A percentile compares a stretch with the other conserved stretches of the same genome.
These are phyloP conservation scores for Acorus calamus DNA, from an alignment of 106 monocot genomes.

Conservation along the genomic window DNA sequence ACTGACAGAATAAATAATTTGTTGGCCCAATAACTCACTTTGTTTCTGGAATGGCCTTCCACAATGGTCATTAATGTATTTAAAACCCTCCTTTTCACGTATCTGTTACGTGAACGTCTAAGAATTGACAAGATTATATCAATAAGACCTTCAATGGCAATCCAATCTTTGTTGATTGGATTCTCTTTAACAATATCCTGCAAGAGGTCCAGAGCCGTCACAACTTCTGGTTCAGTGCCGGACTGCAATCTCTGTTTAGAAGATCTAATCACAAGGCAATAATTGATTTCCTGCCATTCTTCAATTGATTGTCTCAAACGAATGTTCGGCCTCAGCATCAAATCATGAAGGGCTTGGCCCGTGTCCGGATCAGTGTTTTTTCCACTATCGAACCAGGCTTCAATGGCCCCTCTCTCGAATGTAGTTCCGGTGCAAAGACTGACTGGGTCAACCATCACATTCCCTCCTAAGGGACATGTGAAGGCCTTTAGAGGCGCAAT, in stretches of 20 bases:
- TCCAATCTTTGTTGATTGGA: slow-evolving; percentile 11
- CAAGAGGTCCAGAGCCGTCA: slow-evolving; percentile 1
- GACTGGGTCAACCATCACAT: slow-evolving; percentile 21
- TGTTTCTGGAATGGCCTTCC: slow-evolving; percentile 12
- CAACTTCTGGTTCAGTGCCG: not conserved
- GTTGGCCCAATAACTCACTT: slow-evolving; percentile 1
- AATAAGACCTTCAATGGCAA: slow-evolving; percentile 17
- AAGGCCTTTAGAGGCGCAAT: slow-evolving; percentile 7
- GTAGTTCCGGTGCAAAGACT: slow-evolving; percentile 18
- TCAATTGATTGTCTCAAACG: slow-evolving; percentile 14
- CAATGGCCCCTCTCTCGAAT: slow-evolving; percentile 15
- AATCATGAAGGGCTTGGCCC: slow-evolving; percentile 7
- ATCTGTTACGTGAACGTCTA: not conserved
- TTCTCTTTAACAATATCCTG: slow-evolving; percentile 13
- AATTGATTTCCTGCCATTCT: slow-evolving; percentile 17
- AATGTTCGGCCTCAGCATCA: slow-evolving; percentile 8
- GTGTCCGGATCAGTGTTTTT: slow-evolving; percentile 4
- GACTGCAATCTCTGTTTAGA: slow-evolving; percentile 9
- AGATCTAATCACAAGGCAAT: slow-evolving; percentile 14
- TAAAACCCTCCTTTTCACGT: slow-evolving; percentile 7
- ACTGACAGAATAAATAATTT: no score
- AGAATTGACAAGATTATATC: slow-evolving; percentile 9
- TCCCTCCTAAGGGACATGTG: slow-evolving; percentile 7
- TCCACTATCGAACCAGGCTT: slow-evolving; percentile 9
- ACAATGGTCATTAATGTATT: slow-evolving; percentile 6